These are phyloP conservation scores for Zasmidium citrigriseum DNA, from an alignment of 2,329 filamentous ascomycete genomes.

Conservation along the genomic window DNA sequence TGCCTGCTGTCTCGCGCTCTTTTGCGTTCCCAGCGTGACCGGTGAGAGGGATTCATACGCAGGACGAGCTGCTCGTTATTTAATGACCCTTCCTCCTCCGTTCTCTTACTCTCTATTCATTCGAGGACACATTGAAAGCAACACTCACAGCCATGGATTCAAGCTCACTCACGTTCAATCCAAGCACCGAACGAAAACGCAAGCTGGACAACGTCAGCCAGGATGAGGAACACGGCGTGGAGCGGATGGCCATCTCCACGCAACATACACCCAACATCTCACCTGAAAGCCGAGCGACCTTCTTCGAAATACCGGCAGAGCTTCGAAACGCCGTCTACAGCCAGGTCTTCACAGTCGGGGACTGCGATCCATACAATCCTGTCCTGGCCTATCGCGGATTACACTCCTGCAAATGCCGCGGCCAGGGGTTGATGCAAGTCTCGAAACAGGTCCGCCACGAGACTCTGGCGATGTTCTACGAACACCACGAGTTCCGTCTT, in stretches of 20 bases:
- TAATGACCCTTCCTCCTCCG: not conserved
- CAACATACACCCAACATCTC: not conserved
- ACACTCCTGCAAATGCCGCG: not conserved
- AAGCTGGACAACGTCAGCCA: not conserved
- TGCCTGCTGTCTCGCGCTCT: not conserved
- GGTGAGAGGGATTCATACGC: not conserved
- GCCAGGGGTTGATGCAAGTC: not conserved
- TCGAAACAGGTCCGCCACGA: not conserved
- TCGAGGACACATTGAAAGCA: not conserved
- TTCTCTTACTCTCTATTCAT: not conserved
- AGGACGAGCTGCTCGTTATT: not conserved
- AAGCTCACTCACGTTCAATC: not conserved
- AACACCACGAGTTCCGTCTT: not conserved
- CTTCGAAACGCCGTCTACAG: conserved; percentile 1
- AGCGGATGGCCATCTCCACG: not conserved
- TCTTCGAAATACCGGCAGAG: not conserved
- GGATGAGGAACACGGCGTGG: not conserved
- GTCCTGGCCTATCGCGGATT: not conserved
- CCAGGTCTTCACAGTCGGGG: not conserved
- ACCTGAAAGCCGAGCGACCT: not conserved
- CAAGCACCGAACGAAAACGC: not conserved
- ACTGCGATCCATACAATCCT: not conserved
- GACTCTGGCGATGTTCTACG: not conserved
- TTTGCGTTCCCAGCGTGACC: not conserved
- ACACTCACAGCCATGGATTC: not conserved